These are phyloP conservation scores for Pseudogymnoascus pannorum DNA, from an alignment of 2,329 filamentous ascomycete species.

Conservation along the genomic window DNA sequence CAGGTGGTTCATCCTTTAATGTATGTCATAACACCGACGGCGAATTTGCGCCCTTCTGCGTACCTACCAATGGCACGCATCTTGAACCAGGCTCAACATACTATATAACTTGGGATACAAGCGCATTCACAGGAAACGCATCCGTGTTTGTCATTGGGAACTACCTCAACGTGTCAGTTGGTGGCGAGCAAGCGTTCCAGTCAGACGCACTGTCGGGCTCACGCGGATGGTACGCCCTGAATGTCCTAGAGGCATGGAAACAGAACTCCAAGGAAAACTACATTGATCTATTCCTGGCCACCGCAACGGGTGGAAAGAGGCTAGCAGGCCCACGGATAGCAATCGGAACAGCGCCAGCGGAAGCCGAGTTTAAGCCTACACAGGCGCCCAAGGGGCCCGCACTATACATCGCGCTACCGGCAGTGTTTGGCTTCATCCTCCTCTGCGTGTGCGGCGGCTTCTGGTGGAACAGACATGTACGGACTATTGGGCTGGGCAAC, in stretches of 20 bases:
- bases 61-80: slow-evolving; percentile 24
- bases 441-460: slow-evolving; percentile 21
- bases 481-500: slow-evolving; percentile 25
- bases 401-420: slow-evolving; percentile 26
- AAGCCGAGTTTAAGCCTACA: slow-evolving; percentile 7
- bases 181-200: slow-evolving; percentile 24
- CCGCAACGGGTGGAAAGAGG: not conserved
- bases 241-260: not conserved
- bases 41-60: slow-evolving; percentile 25
- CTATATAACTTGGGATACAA: slow-evolving; percentile 28
- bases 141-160: slow-evolving; percentile 24
- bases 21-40: slow-evolving; percentile 24
- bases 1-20: slow-evolving; percentile 23
- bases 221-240: slow-evolving; percentile 1
- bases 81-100: slow-evolving; percentile 25
- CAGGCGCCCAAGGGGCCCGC: slow-evolving; percentile 19
- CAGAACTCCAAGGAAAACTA: not conserved
- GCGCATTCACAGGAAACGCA: slow-evolving; percentile 21
- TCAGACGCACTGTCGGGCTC: slow-evolving; percentile 15
- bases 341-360: not conserved
- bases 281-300: not conserved
- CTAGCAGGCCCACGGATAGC: not conserved
- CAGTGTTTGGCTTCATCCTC: slow-evolving; percentile 22
- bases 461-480: slow-evolving; percentile 22
- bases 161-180: slow-evolving; percentile 23